Conservation (phyloP, 2,329 filamentous ascomycete species). For the Calonectria honghensis region DNA sequence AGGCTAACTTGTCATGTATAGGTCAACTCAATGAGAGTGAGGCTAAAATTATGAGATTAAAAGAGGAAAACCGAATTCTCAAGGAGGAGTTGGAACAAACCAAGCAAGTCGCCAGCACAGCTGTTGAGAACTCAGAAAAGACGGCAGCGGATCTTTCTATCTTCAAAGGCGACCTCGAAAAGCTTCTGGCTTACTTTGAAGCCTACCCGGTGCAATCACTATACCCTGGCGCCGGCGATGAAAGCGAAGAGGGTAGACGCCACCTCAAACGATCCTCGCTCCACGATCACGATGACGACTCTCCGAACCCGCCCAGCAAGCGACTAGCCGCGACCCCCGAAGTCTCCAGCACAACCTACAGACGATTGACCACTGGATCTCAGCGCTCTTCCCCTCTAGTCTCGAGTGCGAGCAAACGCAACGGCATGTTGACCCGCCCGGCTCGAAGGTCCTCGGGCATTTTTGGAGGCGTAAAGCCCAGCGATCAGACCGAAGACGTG, state of each 20-base stretch:
- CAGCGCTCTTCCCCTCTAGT: slow-evolving; percentile 48
- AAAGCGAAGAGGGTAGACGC: slow-evolving; percentile 39
- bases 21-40: slow-evolving; percentile 51
- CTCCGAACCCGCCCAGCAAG: slow-evolving; percentile 49
- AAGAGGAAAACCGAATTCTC: slow-evolving; percentile 50
- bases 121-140: slow-evolving; percentile 49
- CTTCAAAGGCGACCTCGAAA: slow-evolving; percentile 59
- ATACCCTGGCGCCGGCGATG: slow-evolving; percentile 35
- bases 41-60: slow-evolving; percentile 50
- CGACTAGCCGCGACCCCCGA: slow-evolving; percentile 52
- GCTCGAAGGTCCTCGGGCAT: slow-evolving; percentile 36
- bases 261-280: slow-evolving; percentile 47
- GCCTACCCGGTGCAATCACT: slow-evolving; percentile 47
- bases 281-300: slow-evolving; percentile 39
- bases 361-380: slow-evolving; percentile 29
- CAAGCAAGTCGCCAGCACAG: slow-evolving; percentile 52
- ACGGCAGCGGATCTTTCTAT: slow-evolving; percentile 57
- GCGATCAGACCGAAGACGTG: slow-evolving; percentile 20
- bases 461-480: slow-evolving; percentile 20
- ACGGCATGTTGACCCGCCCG: slow-evolving; percentile 31
- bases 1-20: slow-evolving; percentile 47
- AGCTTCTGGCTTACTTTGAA: slow-evolving; percentile 56
- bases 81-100: slow-evolving; percentile 50
- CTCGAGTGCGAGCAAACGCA: slow-evolving; percentile 33
- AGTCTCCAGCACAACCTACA: slow-evolving; percentile 41